These are phyloP conservation scores for Solanum tarapatanum DNA, from an alignment of 257 asterid genomes.

Conservation along the genomic window DNA sequence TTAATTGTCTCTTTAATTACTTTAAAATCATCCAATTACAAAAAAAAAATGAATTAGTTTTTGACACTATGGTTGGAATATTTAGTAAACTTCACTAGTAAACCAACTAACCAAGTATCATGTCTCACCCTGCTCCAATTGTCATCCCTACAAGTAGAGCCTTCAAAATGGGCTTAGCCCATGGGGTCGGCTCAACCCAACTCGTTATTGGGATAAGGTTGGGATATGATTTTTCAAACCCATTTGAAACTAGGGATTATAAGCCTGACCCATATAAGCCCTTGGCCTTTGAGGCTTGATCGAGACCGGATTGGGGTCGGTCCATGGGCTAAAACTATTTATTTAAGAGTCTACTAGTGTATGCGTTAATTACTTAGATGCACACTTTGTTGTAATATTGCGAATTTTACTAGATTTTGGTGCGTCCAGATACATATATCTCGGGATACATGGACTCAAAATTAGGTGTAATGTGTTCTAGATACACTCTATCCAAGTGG, in stretches of 20 bases:
- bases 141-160: neutral
- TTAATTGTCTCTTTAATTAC: neutral
- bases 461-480: neutral
- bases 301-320: fast-evolving
- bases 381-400: neutral
- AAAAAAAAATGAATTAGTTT: neutral
- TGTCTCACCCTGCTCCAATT: neutral
- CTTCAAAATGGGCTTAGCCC: neutral
- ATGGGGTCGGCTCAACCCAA: fast-evolving
- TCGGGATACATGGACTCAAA: neutral
- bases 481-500: neutral
- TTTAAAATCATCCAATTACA: neutral
- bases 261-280: fast-evolving
- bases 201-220: fast-evolving
- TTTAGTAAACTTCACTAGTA: neutral
- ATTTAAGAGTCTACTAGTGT: neutral
- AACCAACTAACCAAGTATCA: too few relatives aligned
- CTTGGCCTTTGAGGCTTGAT: neutral
- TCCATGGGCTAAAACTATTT: neutral
- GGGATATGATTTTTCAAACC: fast-evolving
- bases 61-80: neutral
- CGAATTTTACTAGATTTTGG: neutral
- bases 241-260: neutral
- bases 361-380: neutral
- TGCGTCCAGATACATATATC: neutral